Percentiles rank a stretch among this genome's conserved stretches.
Conservation (phyloP, 73 alveolate species). For the Blepharisma japonicum region DNA sequence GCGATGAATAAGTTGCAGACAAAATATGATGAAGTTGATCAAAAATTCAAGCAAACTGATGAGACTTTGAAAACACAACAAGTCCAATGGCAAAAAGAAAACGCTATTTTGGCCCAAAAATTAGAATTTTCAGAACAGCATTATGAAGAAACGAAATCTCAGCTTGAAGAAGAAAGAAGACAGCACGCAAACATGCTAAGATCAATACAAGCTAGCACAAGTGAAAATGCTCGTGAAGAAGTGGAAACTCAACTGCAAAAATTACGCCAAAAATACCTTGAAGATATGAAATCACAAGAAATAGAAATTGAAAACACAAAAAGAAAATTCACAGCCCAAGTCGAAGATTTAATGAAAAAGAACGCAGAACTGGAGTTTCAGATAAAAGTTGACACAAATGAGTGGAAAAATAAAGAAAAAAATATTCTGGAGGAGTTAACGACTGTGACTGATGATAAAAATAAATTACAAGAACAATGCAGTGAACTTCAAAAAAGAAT, state of each 20-base stretch:
- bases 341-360: background rate
- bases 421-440: background rate
- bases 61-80: background rate
- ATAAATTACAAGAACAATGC: background rate
- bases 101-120: slow-evolving; percentile 73
- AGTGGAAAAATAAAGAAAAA: background rate
- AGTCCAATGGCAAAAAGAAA: slow-evolving; percentile 39
- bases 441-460: slow-evolving; percentile 18
- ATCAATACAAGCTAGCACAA: slow-evolving; percentile 36
- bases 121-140: slow-evolving; percentile 61
- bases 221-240: slow-evolving; percentile 48
- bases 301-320: slow-evolving; percentile 25
- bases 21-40: slow-evolving; percentile 61
- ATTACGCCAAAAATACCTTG: background rate
- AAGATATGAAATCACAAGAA: slow-evolving; percentile 24
- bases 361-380: slow-evolving; percentile 3
- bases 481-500: background rate
- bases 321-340: slow-evolving; percentile 14
- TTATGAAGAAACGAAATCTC: slow-evolving; percentile 20
- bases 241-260: slow-evolving; percentile 12
- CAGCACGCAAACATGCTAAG: slow-evolving; percentile 42
- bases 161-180: slow-evolving; percentile 42
- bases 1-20: slow-evolving; percentile 39
- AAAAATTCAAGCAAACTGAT: slow-evolving; percentile 26
- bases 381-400: background rate